phyloP scores from a whole-genome alignment of 208 protist genomes.

The Leishmania arabica region DNA sequence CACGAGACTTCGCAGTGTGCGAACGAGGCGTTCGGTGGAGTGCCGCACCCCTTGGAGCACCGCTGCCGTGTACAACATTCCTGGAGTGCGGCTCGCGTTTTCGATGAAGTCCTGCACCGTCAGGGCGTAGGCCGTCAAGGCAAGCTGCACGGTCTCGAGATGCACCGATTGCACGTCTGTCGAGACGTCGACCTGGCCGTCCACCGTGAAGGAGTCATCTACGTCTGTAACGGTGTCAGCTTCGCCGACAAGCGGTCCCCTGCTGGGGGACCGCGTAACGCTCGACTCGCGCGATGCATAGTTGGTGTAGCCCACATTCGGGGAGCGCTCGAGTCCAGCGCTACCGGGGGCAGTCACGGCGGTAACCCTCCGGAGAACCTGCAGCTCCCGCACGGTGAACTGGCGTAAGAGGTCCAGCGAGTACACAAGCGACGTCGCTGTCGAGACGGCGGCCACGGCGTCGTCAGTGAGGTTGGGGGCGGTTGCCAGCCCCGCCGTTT shows the following conservation, averaged over 20 bases:
- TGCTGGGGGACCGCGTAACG: constrained; percentile 34
- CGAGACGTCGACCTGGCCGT: constrained; percentile 15
- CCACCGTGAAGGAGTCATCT: constrained; percentile 31
- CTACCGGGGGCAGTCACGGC: background rate
- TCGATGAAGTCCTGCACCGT: constrained; percentile 35
- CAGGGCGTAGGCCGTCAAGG: constrained; percentile 53
- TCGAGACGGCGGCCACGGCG: background rate
- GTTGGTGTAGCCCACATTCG: constrained; percentile 15
- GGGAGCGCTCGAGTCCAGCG: constrained; percentile 18
- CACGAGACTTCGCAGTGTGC: constrained; percentile 39
- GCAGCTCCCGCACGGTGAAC: constrained; percentile 66
- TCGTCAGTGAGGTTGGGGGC: background rate
- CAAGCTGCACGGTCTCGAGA: constrained; percentile 62
- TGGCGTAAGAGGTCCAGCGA: constrained; percentile 61
- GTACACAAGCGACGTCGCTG: constrained; percentile 14
- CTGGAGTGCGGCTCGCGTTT: background rate
- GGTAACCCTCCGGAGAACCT: constrained; percentile 45
- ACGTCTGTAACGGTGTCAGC: constrained; percentile 35
- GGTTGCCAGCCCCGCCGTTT: background rate
- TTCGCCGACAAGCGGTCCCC: constrained; percentile 28
- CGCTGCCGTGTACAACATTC: constrained; percentile 25
- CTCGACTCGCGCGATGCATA: constrained; percentile 45
- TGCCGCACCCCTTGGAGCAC: constrained; percentile 37
- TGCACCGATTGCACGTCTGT: constrained; percentile 40
- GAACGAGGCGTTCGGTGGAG: constrained; percentile 41